A percentile compares a stretch with the other conserved stretches of the same genome.
phyloP scores from a whole-genome alignment of 2,329 filamentous ascomycete genomes.

The Curvularia verruculosa region DNA sequence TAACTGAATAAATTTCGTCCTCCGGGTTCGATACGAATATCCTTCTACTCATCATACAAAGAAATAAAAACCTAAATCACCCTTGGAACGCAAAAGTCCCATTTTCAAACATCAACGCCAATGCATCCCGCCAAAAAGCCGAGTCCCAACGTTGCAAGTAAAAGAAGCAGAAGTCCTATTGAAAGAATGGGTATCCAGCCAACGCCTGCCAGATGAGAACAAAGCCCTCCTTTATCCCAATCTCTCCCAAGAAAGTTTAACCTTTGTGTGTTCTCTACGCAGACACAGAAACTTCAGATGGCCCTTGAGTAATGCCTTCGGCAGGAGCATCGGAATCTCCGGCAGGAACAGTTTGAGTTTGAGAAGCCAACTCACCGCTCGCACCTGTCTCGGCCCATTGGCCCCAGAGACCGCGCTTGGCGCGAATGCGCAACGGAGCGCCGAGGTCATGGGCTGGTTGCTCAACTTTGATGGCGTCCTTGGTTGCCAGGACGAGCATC shows the following conservation, averaged over 20 bases:
- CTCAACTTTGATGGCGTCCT: conserved; percentile 97
- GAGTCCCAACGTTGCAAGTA: conserved; percentile 14
- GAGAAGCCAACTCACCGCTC: conserved; percentile 35
- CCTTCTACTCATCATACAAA: conserved; percentile 17
- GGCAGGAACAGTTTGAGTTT: conserved; percentile 25
- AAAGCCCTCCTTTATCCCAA: conserved; percentile 4
- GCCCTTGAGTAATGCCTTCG: conserved; percentile 29
- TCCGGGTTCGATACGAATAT: conserved; percentile 17
- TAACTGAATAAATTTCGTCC: conserved; percentile 5
- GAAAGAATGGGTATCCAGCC: conserved; percentile 41
- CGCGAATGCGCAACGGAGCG: conserved; percentile 79
- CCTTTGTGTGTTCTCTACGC: conserved; percentile 20
- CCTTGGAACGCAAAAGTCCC: conserved; percentile 7
- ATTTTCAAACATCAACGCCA: conserved; percentile 22
- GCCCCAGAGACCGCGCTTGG: conserved; percentile 96
- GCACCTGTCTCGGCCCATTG: conserved; percentile 79
- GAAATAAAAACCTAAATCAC: background rate
- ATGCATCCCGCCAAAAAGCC: conserved; percentile 20
- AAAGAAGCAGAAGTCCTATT: conserved; percentile 18
- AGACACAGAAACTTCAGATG: conserved; percentile 29
- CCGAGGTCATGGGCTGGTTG: conserved; percentile 75
- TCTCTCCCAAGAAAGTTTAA: conserved; percentile 11
- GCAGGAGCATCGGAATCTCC: conserved; percentile 27
- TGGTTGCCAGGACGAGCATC: conserved; percentile 91
- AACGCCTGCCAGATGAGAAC: conserved; percentile 36